These are phyloP conservation scores for Przewalskia tangutica DNA, from an alignment of 257 asterid species.

Conservation along the genomic window DNA sequence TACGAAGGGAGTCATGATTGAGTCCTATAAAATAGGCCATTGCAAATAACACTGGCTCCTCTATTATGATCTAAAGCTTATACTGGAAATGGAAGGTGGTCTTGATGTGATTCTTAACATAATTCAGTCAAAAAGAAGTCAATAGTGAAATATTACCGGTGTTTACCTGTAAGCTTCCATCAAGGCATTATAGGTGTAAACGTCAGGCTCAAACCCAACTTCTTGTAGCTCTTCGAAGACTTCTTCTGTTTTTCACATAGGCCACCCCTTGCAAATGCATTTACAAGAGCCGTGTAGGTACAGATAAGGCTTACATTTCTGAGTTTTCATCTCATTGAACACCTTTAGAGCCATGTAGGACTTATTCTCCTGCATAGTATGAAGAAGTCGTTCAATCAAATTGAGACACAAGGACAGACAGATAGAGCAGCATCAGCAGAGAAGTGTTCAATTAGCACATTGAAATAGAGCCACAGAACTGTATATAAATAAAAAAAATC, in stretches of 20 bases:
- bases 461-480: neutral
- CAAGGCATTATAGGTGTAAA: slow-evolving; percentile 76
- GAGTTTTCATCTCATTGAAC: slow-evolving; percentile 59
- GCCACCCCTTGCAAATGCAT: slow-evolving; percentile 83
- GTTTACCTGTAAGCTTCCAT: slow-evolving; percentile 83
- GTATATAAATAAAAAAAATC: neutral
- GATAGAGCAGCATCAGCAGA: neutral
- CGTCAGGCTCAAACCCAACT: slow-evolving; percentile 84
- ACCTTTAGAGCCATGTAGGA: slow-evolving; percentile 76
- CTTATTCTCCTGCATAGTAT: slow-evolving; percentile 40
- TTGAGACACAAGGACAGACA: neutral
- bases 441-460: neutral
- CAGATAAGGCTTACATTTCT: slow-evolving; percentile 69
- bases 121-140: neutral
- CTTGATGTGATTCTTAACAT: neutral
- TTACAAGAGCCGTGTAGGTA: slow-evolving; percentile 71
- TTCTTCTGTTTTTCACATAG: slow-evolving; percentile 77
- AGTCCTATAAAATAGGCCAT: neutral
- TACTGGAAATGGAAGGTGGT: neutral
- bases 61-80: neutral
- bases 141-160: neutral
- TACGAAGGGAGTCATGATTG: neutral
- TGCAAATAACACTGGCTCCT: neutral
- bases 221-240: slow-evolving; percentile 69
- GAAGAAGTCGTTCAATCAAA: neutral